Evolutionary conservation across 768 basidiomycete species (phyloP).

Genomic region (Leucosporidium yakuticum): DNA sequence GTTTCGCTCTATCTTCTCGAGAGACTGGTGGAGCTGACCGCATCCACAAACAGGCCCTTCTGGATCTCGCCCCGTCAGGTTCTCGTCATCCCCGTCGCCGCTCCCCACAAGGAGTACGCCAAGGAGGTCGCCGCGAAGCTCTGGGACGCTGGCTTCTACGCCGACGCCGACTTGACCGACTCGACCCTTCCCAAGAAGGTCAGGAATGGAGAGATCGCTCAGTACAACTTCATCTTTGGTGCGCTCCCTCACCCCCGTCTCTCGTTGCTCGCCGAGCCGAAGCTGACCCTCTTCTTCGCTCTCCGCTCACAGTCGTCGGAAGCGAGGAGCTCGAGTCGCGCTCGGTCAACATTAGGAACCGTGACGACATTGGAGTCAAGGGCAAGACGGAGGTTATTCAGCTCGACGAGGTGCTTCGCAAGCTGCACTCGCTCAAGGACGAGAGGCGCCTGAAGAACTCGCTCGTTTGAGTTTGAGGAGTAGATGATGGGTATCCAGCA

Average conservation of each 20-base stretch:
- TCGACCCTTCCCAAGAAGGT: constrained; percentile 96
- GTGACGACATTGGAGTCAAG: constrained; percentile 86
- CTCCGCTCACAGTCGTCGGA: constrained; percentile 68
- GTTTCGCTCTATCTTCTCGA: background rate
- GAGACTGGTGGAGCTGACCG: background rate
- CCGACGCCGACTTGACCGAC: constrained; percentile 85
- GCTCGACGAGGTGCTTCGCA: constrained; percentile 63
- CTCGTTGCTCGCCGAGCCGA: background rate
- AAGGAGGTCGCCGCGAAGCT: constrained; percentile 67
- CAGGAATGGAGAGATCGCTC: constrained; percentile 90
- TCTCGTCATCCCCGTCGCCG: constrained; percentile 86
- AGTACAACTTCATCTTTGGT: constrained; percentile 98
- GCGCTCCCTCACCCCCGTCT: constrained; percentile 36
- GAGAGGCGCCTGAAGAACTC: constrained; percentile 54
- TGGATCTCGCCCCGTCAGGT: constrained; percentile 98
- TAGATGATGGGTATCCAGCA: background rate
- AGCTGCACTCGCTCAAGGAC: constrained; percentile 67
- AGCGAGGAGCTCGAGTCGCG: constrained; percentile 78
- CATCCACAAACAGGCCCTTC: constrained; percentile 69
- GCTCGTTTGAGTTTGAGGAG: constrained; percentile 39
- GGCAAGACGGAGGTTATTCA: constrained; percentile 69
- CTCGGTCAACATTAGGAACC: constrained; percentile 91
- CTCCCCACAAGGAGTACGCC: constrained; percentile 79
- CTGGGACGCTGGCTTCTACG: constrained; percentile 64
- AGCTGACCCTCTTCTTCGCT: background rate